Base-by-base conservation (phyloP, 2,329 filamentous ascomycete genomes). In the Trichoderma atroviride region DNA sequence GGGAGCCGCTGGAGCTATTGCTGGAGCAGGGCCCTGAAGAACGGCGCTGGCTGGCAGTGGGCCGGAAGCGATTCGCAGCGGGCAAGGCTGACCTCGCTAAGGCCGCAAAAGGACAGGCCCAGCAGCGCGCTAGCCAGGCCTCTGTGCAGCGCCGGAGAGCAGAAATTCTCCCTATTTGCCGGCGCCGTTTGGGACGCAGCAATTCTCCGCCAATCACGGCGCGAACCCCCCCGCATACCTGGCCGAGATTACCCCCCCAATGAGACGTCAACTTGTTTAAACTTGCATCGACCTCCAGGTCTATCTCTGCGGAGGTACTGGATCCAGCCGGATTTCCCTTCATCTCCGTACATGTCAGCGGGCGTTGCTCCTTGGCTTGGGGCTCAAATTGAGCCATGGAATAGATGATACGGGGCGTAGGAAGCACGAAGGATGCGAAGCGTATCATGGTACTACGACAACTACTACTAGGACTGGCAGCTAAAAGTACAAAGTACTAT, bases 91-190 rank as follows among this genome's bases (percentile, higher is more conserved):
- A 35, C 33, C 33, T 35, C 33, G 33, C 33, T 35, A 35, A 14
- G 33, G 33, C 33, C 33, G 4, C 33, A 35, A 35, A 0, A 35
- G 33, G 3, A 35, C 33, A 35, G 33, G 33, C 33, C 33, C 33
- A 31, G 40, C 40, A 43, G 40, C 40, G 40, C 40, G 16, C 29
- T 43, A 6, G 37, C 3, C 47, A 29, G 52, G 52, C 63, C 35
- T 33, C 7, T 43, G 37, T 52, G 40, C 64, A 67, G 64, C 22
- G 40, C 55, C 55, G n/a, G 57, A 43, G 22, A 2, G 57, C 52
- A 55, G n/a, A 70, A 70, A 70, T 68, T 70, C 57, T 70, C 69
- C 69, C 69, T 68, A 70, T 70, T 69, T 60, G 69, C 69, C 58
- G 64, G 69, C 10, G 11, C 16, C 5, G 11, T 53, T 22, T 40